Evolutionary conservation across 2,329 filamentous ascomycete species (phyloP), one percentile per base, ranked within the genome.

Genomic region (Colletotrichum sp.): DNA sequence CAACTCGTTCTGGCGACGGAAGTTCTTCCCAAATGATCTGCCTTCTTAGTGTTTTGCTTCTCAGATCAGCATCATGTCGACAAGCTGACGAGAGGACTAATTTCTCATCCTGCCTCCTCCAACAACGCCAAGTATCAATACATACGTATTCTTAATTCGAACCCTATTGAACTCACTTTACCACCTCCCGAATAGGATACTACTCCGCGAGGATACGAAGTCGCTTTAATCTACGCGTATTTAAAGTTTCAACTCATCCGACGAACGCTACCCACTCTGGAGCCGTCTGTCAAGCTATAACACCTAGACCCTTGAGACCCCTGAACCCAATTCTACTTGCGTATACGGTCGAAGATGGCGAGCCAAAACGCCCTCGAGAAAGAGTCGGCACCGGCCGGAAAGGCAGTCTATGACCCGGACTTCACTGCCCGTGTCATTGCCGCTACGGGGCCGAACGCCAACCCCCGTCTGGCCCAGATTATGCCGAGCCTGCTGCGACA

Each of bases 381-480:
- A 21, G 66, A 59, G 28, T 39, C 36, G 24, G 7, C 18, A 32
- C 55, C 52, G 34, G 36, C 70, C 48, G 59, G 16, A 9, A 71
- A 75, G 67, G 21, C 52, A n/a, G 34, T 74, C 34, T 79, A 82
- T 52, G 82, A 83, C 72, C 79, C 81, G 43, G 79, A 79, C 83
- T 93, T 94, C 87, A 94, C 93, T 55, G 85, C 90, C 80, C 86
- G 87, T 78, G 92, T 94, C 82, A 89, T 94, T 83, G 88, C 91
- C 78, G 88, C 91, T 78, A 93, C 92, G 81, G 92, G 92, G 16
- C 91, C 92, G 67, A 90, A 91, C 72, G 91, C 91, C 21, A 85
- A 89, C 78, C 90, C 91, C 59, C 89, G 93, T 72, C 88, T 90
- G 78, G 88, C 89, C 76, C 84, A 90, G 78, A 86, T 94, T 79